phyloP scores from a whole-genome alignment of 768 basidiomycete genomes.

The Auricularia heimuer region DNA sequence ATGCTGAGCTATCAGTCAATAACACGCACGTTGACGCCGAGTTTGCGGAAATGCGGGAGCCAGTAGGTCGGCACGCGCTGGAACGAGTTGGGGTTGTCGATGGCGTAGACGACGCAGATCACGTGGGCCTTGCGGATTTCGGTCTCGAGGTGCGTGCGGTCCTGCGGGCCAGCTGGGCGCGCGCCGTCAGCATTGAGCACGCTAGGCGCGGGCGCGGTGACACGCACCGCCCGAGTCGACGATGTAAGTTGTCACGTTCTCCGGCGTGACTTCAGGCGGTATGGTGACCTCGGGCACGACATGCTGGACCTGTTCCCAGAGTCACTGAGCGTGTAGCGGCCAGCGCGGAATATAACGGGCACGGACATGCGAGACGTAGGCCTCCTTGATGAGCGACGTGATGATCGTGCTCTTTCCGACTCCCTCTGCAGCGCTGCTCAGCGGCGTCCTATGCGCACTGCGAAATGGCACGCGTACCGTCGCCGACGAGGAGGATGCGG shows the following conservation, averaged over 20 bases:
- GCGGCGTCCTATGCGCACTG: constrained; percentile 5
- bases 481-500: constrained; percentile 86
- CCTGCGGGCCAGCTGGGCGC: constrained; percentile 65
- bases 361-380: constrained; percentile 79
- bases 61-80: constrained; percentile 97
- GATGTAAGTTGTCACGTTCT: constrained; percentile 96
- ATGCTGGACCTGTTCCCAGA: constrained; percentile 66
- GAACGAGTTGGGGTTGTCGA: constrained; percentile 94
- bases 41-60: constrained; percentile 88
- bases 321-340: neutral
- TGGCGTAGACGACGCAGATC: constrained; percentile 94
- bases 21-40: constrained; percentile 82
- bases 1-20: constrained; percentile 6
- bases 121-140: constrained; percentile 97
- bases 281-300: constrained; percentile 96
- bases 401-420: constrained; percentile 98
- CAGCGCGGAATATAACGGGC: constrained; percentile 2
- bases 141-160: constrained; percentile 80
- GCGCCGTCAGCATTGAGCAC: constrained; percentile 1
- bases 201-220: neutral
- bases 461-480: constrained; percentile 46
- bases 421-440: constrained; percentile 50
- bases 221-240: constrained; percentile 89
- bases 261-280: constrained; percentile 92
- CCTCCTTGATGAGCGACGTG: constrained; percentile 93